Percentiles rank a stretch among this genome's conserved stretches.
Evolutionary conservation across 495 filamentous ascomycete genomes (phyloP).

Genomic region (Annulohypoxylon maeteangense): DNA sequence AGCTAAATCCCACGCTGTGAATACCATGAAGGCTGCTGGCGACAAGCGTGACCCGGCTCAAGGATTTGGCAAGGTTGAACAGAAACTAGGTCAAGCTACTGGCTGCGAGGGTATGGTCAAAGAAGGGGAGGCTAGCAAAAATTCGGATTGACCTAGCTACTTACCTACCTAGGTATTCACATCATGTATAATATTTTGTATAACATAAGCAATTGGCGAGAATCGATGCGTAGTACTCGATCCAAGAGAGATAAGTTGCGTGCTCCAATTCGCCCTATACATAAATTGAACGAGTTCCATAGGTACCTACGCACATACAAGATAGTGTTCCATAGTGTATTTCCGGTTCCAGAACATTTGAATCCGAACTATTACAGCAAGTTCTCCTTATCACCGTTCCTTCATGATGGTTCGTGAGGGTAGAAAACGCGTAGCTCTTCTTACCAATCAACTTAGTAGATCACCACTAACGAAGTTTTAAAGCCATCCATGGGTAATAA

Average conservation of each 20-base stretch:
- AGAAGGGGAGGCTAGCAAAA: conserved; percentile 55
- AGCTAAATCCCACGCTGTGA: conserved; percentile 57
- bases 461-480: too few species aligned
- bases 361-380: too few species aligned
- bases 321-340: too few species aligned
- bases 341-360: too few species aligned
- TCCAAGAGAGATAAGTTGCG: not conserved
- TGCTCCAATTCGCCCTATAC: too few species aligned
- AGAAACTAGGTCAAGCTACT: conserved; percentile 54
- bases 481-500: too few species aligned
- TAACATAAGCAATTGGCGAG: not conserved
- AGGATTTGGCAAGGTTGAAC: conserved; percentile 58
- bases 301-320: too few species aligned
- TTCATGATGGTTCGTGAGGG: too few species aligned
- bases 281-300: too few species aligned
- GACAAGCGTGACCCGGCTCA: conserved; percentile 53
- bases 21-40: conserved; percentile 54
- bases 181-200: not conserved
- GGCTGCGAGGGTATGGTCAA: conserved; percentile 61
- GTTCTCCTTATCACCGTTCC: too few species aligned
- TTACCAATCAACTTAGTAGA: too few species aligned
- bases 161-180: not conserved
- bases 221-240: not conserved
- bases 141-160: conserved; percentile 19
- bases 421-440: too few species aligned